Percentiles rank a stretch among this genome's conserved stretches.
These are phyloP conservation scores for Xerocomellus amylosporus DNA, from an alignment of 768 basidiomycete genomes.

Conservation along the genomic window DNA sequence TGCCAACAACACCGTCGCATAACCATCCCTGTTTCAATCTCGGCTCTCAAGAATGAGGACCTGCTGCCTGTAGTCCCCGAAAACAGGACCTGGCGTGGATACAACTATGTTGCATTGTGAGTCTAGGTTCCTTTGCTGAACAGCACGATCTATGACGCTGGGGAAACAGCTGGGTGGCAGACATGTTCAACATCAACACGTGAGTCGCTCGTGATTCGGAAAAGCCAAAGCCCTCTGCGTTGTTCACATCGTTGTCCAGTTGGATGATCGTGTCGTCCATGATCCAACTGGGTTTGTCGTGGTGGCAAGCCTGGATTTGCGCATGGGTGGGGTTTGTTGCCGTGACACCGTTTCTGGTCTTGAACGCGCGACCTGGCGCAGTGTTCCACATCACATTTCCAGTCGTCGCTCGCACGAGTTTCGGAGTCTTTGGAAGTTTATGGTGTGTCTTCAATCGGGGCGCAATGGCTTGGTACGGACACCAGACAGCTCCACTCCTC, in stretches of 20 bases:
- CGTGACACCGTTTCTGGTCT: slow-evolving; percentile 66
- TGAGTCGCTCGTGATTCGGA: slow-evolving; percentile 33
- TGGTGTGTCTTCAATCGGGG: slow-evolving; percentile 80
- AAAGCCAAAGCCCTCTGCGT: neutral
- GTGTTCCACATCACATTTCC: slow-evolving; percentile 75
- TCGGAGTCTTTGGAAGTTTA: slow-evolving; percentile 72
- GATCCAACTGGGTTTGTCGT: slow-evolving; percentile 68
- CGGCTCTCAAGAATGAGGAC: slow-evolving; percentile 58
- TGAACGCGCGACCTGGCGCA: slow-evolving; percentile 78
- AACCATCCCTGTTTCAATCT: slow-evolving; percentile 14
- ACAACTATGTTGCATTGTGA: slow-evolving; percentile 67
- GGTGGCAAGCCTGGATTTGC: slow-evolving; percentile 87
- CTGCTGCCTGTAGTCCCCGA: slow-evolving; percentile 62
- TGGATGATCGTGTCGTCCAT: slow-evolving; percentile 80
- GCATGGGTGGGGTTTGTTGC: slow-evolving; percentile 63
- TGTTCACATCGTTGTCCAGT: slow-evolving; percentile 32
- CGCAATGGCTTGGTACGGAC: slow-evolving; percentile 63
- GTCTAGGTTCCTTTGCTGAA: slow-evolving; percentile 15
- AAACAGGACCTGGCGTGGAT: slow-evolving; percentile 62
- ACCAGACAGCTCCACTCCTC: slow-evolving; percentile 26
- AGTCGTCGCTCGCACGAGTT: slow-evolving; percentile 72
- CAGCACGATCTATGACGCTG: neutral
- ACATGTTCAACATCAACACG: slow-evolving; percentile 79
- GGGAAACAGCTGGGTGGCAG: slow-evolving; percentile 68
- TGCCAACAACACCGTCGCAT: neutral